phyloP scores from a whole-genome alignment of 106 monocot species.

The Dendrobium huoshanense region DNA sequence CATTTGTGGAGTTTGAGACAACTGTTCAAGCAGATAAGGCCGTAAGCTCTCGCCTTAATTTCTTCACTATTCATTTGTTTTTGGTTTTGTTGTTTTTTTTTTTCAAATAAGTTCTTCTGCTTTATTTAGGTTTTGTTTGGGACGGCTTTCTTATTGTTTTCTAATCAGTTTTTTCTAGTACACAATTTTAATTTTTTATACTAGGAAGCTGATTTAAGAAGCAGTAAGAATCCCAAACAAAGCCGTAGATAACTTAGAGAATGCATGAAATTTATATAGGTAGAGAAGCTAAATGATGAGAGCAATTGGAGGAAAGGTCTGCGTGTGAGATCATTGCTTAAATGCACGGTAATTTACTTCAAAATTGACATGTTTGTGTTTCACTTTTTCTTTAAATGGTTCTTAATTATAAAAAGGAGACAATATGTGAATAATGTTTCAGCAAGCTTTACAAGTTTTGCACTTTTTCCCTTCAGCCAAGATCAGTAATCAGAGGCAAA shows the following conservation, averaged over 20 bases:
- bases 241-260: no score
- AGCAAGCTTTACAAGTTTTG: neutral
- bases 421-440: neutral
- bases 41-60: constrained; percentile 21
- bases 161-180: no score
- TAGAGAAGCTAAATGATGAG: constrained; percentile 64
- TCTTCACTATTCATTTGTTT: neutral
- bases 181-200: no score
- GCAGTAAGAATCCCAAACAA: no score
- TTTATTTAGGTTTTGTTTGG: no score
- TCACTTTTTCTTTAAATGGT: neutral
- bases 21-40: constrained; percentile 32
- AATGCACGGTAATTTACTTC: constrained; percentile 37
- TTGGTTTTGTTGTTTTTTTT: neutral
- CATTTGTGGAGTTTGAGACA: constrained; percentile 55
- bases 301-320: constrained; percentile 84
- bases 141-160: no score
- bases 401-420: neutral
- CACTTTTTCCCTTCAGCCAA: constrained; percentile 32
- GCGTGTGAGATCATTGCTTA: constrained; percentile 50
- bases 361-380: no score
- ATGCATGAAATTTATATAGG: no score
- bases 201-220: no score
- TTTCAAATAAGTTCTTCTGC: no score
- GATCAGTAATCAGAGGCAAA: constrained; percentile 54